These are phyloP conservation scores for Mycena olivaceomarginata DNA, from an alignment of 768 basidiomycete species.

Conservation along the genomic window DNA sequence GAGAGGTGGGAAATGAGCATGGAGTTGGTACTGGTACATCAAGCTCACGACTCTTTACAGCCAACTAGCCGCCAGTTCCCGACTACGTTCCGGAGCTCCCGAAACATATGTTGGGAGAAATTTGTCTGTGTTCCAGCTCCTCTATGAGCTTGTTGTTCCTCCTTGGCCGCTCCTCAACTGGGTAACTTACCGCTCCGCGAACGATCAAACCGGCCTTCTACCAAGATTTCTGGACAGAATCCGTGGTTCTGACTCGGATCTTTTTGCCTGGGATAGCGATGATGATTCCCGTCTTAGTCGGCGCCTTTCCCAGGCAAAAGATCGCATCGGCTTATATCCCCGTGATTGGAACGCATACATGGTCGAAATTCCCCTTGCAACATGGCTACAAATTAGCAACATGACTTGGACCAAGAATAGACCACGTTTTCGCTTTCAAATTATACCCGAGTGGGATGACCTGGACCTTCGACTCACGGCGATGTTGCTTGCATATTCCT, in stretches of 20 bases:
- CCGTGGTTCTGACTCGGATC: background rate
- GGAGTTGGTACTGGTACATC: no score
- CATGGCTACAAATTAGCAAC: background rate
- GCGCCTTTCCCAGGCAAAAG: background rate
- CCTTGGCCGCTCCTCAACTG: constrained; percentile 29
- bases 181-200: background rate
- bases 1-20: constrained; percentile 2
- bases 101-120: background rate
- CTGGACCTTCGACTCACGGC: background rate
- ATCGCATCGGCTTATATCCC: background rate
- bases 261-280: constrained; percentile 17
- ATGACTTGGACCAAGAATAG: background rate
- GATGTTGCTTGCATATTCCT: background rate
- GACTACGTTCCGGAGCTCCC: background rate
- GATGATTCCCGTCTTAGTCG: background rate
- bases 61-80: background rate
- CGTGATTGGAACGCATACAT: constrained; percentile 16
- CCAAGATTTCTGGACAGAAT: constrained; percentile 4
- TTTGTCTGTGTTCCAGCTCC: background rate
- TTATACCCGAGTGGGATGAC: background rate
- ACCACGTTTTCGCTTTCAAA: background rate
- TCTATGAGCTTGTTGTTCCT: constrained; percentile 6
- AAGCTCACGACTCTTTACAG: background rate
- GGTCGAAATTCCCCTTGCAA: constrained; percentile 8
- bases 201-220: background rate